Conservation (phyloP, 345 rosid species). For the Acer saccharum region DNA sequence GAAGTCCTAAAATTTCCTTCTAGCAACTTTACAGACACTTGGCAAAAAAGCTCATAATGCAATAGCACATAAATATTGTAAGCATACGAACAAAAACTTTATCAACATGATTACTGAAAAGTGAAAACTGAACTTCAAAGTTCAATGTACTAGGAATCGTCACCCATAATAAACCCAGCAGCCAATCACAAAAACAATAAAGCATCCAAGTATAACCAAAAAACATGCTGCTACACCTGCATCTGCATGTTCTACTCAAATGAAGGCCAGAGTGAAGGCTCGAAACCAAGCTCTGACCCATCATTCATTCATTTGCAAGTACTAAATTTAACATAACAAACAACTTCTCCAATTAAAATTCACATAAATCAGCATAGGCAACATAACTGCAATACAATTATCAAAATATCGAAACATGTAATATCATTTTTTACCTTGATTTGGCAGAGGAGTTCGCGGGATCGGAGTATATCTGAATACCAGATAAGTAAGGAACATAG, state of each 20-base stretch:
- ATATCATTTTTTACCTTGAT: slow-evolving; percentile 41
- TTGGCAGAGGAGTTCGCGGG: slow-evolving; percentile 30
- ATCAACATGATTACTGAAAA: neutral
- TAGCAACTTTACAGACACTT: no score
- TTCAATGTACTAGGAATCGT: no score
- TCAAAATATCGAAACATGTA: neutral
- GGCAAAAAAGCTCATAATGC: no score
- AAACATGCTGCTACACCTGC: neutral
- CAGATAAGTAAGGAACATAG: slow-evolving; percentile 72
- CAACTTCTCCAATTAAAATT: neutral
- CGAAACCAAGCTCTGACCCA: no score
- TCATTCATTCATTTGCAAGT: no score
- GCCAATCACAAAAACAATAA: neutral
- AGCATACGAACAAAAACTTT: neutral
- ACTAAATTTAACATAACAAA: neutral
- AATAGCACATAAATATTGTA: no score
- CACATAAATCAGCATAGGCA: no score
- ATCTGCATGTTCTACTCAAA: no score
- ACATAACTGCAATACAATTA: neutral
- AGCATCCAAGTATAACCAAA: neutral
- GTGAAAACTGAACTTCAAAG: neutral
- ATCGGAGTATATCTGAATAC: slow-evolving; percentile 62
- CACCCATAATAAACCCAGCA: no score
- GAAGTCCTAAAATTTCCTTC: no score
- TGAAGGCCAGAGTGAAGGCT: no score